Conservation (phyloP, 2,329 filamentous ascomycete species). For the Calcarisporium arbuscula region DNA sequence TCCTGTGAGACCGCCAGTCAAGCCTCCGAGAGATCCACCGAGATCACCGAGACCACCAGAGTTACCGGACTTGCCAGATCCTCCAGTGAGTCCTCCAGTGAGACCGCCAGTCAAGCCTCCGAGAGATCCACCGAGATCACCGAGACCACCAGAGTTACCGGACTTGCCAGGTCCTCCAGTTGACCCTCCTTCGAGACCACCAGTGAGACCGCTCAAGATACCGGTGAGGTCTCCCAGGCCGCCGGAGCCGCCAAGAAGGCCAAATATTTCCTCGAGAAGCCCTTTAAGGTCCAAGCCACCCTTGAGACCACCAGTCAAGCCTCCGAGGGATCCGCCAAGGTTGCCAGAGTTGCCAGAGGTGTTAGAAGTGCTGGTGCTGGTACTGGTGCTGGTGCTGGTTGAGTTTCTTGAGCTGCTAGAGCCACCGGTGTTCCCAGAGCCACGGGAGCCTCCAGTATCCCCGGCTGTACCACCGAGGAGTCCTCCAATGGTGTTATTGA, state of each 20-base stretch:
- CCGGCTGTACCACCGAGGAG: background rate
- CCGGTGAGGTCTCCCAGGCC: too few relatives aligned
- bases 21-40: background rate
- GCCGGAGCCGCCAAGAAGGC: too few relatives aligned
- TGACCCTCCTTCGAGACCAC: background rate
- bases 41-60: background rate
- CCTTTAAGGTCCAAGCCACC: background rate
- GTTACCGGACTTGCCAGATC: too few relatives aligned
- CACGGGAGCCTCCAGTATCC: background rate
- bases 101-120: background rate
- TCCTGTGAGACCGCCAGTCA: background rate
- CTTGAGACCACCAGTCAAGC: background rate
- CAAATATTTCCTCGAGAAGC: too few relatives aligned
- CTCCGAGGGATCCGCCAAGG: background rate
- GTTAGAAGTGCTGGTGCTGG: background rate
- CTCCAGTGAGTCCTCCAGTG: background rate
- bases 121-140: background rate
- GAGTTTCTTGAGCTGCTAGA: background rate
- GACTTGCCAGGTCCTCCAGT: background rate
- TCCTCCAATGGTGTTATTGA: background rate
- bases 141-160: background rate
- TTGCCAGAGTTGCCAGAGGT: too few relatives aligned
- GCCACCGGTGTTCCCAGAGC: too few relatives aligned
- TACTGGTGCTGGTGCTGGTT: background rate
- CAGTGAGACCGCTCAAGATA: slow-evolving; percentile 2